Percentiles rank a stretch among this genome's conserved stretches.
phyloP scores from a whole-genome alignment of 2,329 filamentous ascomycete species.

The Beauveria australis region DNA sequence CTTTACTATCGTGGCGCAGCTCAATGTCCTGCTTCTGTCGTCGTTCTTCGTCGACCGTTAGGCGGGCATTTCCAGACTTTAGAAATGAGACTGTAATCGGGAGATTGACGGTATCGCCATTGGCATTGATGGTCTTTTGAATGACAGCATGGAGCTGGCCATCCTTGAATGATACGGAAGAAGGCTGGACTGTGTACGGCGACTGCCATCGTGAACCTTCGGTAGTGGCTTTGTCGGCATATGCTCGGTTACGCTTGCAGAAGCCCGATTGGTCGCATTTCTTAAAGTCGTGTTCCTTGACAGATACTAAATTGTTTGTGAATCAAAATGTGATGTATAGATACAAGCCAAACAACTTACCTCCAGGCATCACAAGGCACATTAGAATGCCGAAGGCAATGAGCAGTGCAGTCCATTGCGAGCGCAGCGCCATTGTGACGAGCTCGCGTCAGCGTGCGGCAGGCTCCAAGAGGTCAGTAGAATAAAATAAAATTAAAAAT shows the following conservation, averaged over 20 bases:
- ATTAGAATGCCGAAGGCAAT: conserved; percentile 50
- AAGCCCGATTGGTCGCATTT: conserved; percentile 94
- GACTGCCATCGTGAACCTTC: conserved; percentile 63
- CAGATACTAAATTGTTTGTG: conserved; percentile 48
- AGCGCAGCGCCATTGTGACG: conserved; percentile 8
- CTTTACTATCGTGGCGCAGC: conserved; percentile 73
- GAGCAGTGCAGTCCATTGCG: conserved; percentile 53
- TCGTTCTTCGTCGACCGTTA: conserved; percentile 87
- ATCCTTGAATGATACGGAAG: conserved; percentile 66
- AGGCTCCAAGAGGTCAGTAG: not conserved
- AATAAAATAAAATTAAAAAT: not conserved
- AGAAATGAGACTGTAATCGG: conserved; percentile 84
- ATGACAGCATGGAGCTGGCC: conserved; percentile 73
- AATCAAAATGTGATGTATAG: conserved; percentile 8
- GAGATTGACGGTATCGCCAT: conserved; percentile 62
- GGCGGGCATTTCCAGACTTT: conserved; percentile 77
- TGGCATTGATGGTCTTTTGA: conserved; percentile 64
- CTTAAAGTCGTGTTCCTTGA: conserved; percentile 97
- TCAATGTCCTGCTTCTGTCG: conserved; percentile 83
- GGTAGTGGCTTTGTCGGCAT: conserved; percentile 67
- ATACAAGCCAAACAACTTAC: conserved; percentile 30
- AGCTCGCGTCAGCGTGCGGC: not conserved
- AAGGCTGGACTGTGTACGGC: conserved; percentile 68
- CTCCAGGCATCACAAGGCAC: conserved; percentile 54
- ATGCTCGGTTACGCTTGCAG: conserved; percentile 88